Conservation (phyloP, 192 early-diverging fungal species). For the Mortierella hygrophila region DNA sequence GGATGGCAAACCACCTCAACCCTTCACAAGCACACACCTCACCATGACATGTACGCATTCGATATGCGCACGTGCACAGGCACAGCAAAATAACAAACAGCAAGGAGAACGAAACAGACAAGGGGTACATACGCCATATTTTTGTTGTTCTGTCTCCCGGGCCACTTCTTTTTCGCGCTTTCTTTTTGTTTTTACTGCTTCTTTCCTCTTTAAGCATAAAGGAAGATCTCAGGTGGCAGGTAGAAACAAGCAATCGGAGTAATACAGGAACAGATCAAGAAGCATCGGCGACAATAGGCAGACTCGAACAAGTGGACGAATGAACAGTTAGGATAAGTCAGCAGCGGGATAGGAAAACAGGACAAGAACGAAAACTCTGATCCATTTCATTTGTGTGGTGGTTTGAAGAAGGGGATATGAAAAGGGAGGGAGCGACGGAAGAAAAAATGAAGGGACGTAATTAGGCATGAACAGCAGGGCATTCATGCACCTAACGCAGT, state of each 20-base stretch:
- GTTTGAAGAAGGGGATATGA: neutral
- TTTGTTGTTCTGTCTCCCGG: no score
- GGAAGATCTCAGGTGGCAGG: neutral
- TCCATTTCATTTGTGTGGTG: neutral
- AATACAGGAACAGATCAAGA: neutral
- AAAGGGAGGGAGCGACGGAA: neutral
- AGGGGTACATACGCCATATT: no score
- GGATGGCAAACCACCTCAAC: neutral
- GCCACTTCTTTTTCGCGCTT: no score
- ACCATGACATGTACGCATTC: neutral
- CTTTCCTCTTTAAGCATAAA: no score
- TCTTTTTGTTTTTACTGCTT: no score
- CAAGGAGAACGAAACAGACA: no score
- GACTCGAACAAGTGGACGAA: neutral
- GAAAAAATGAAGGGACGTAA: neutral
- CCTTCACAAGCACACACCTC: neutral
- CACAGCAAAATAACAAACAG: no score
- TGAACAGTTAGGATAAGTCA: neutral
- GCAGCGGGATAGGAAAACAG: neutral
- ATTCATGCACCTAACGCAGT: neutral
- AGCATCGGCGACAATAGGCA: neutral
- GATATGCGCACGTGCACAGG: no score
- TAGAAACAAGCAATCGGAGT: neutral
- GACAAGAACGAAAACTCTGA: neutral
- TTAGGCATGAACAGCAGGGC: neutral